Conservation (phyloP, 108 stramenopile species). For the Pseudonitzschia pungens region DNA sequence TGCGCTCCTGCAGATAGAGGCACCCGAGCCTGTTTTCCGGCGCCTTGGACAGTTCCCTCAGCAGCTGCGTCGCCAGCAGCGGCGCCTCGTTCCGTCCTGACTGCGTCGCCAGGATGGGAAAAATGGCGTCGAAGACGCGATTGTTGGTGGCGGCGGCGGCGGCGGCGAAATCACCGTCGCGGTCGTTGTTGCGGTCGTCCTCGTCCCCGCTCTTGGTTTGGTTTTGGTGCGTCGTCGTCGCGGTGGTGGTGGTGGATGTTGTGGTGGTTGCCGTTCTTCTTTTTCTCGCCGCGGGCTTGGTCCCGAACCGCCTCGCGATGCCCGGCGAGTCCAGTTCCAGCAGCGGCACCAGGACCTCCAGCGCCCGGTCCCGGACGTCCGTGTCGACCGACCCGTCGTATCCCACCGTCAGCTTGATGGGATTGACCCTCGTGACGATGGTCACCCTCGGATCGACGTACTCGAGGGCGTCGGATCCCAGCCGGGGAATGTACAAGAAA, state of each 20-base stretch:
- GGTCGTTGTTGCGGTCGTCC: too few relatives aligned
- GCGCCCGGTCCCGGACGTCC: slow-evolving; percentile 76
- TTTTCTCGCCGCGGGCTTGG: too few relatives aligned
- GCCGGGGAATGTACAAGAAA: slow-evolving; percentile 68
- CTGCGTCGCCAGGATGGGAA: slow-evolving; percentile 68
- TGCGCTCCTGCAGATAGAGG: slow-evolving; percentile 61
- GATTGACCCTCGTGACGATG: slow-evolving; percentile 59
- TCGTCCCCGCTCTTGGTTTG: too few relatives aligned
- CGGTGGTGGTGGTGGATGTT: too few relatives aligned
- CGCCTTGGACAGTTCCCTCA: slow-evolving; percentile 58
- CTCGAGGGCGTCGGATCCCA: slow-evolving; percentile 74
- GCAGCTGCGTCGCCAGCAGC: slow-evolving; percentile 55
- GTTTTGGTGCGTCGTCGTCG: too few relatives aligned
- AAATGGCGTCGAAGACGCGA: slow-evolving; percentile 65
- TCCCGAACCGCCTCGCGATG: slow-evolving; percentile 51
- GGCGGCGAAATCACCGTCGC: too few relatives aligned
- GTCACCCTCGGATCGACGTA: slow-evolving; percentile 75
- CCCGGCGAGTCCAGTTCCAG: slow-evolving; percentile 60
- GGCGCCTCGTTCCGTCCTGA: slow-evolving; percentile 70
- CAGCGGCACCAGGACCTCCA: slow-evolving; percentile 73
- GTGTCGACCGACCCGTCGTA: slow-evolving; percentile 81
- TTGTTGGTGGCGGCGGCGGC: slow-evolving; percentile 18
- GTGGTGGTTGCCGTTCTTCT: too few relatives aligned
- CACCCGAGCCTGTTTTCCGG: slow-evolving; percentile 55
- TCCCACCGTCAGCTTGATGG: slow-evolving; percentile 58